phyloP scores from a whole-genome alignment of 345 rosid species.

The Pistacia atlantica region DNA sequence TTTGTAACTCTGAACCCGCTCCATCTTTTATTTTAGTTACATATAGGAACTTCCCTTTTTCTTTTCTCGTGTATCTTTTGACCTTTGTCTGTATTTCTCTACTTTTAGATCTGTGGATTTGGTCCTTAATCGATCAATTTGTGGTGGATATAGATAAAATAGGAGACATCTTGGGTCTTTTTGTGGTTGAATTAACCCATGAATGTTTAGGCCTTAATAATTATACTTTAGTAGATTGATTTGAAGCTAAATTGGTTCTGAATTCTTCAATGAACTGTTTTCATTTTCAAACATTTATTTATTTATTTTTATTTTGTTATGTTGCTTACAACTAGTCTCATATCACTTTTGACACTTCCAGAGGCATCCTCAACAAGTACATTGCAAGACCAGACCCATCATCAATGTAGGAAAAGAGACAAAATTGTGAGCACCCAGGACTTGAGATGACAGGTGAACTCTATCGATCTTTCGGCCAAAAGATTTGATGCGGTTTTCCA shows the following conservation, averaged over 20 bases:
- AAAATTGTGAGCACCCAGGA: background rate
- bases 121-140: background rate
- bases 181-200: background rate
- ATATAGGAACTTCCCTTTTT: background rate
- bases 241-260: background rate
- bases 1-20: background rate
- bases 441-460: background rate
- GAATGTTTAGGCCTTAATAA: background rate
- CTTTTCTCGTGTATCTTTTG: background rate
- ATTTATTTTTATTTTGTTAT: background rate
- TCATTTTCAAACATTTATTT: no score
- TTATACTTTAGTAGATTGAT: background rate
- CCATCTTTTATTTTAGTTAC: background rate
- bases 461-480: background rate
- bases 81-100: background rate
- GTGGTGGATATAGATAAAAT: background rate
- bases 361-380: background rate
- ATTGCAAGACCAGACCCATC: slow-evolving; percentile 5
- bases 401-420: background rate
- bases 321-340: background rate
- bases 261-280: background rate
- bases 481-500: background rate
- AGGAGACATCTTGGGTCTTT: background rate
- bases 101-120: background rate
- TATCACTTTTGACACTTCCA: background rate